Percentiles rank a stretch among this genome's conserved stretches.
Evolutionary conservation across 2,329 filamentous ascomycete species (phyloP).

Genomic region (Ophidiomyces ophidiicola): DNA sequence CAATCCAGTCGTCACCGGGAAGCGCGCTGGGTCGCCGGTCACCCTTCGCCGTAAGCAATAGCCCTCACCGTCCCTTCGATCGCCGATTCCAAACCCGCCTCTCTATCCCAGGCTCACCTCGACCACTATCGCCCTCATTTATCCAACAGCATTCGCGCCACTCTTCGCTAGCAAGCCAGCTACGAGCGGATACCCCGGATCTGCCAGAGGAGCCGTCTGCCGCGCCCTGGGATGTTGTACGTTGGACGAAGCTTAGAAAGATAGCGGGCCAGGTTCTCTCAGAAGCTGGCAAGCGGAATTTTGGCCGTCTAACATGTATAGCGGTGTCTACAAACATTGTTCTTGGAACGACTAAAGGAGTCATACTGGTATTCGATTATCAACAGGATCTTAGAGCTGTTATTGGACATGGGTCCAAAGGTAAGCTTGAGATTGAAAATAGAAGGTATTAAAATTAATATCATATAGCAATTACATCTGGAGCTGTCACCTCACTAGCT

Average conservation of each 20-base stretch:
- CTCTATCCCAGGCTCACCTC: constrained; percentile 50
- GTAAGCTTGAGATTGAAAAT: constrained; percentile 34
- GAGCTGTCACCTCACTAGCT: constrained; percentile 72
- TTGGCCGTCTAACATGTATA: constrained; percentile 81
- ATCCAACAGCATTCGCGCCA: constrained; percentile 65
- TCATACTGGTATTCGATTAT: constrained; percentile 94
- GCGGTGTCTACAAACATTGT: constrained; percentile 79
- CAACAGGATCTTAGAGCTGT: constrained; percentile 90
- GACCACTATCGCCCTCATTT: constrained; percentile 66
- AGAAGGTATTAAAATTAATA: neutral
- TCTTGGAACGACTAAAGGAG: constrained; percentile 83
- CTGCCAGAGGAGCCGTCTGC: constrained; percentile 62
- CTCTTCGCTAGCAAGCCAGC: constrained; percentile 62
- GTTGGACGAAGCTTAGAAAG: constrained; percentile 89
- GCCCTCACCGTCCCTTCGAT: constrained; percentile 84
- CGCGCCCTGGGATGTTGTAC: constrained; percentile 89
- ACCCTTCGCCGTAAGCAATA: constrained; percentile 57
- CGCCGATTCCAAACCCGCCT: constrained; percentile 85
- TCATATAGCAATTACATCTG: constrained; percentile 68
- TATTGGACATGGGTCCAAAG: constrained; percentile 84
- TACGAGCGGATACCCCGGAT: constrained; percentile 46
- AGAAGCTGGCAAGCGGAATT: constrained; percentile 80
- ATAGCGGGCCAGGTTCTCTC: constrained; percentile 84
- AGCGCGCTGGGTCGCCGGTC: constrained; percentile 59
- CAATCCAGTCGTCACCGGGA: constrained; percentile 52